Percentiles rank a stretch among this genome's conserved stretches.
Evolutionary conservation across 768 basidiomycete genomes (phyloP).

Genomic region (Mycena galericulata): DNA sequence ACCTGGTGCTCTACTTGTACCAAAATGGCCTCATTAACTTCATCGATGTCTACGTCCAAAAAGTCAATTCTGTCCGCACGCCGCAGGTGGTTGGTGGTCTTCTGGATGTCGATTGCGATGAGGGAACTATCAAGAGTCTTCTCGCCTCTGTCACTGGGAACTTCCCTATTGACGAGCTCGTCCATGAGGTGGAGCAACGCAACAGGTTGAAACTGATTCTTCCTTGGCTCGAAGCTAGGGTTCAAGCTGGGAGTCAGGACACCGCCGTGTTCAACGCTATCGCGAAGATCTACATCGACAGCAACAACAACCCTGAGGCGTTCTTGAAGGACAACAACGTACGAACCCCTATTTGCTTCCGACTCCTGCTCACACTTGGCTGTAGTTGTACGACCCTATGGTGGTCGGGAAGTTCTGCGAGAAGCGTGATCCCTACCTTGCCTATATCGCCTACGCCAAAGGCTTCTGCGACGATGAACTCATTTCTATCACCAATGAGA

Average conservation of each 20-base stretch:
- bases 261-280: slow-evolving; percentile 95
- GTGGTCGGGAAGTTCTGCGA: slow-evolving; percentile 99
- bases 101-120: slow-evolving; percentile 98
- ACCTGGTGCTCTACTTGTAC: slow-evolving; percentile 97
- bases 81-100: slow-evolving; percentile 98
- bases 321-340: slow-evolving; percentile 99
- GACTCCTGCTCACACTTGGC: slow-evolving; percentile 22
- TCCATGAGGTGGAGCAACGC: slow-evolving; percentile 95
- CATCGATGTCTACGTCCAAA: slow-evolving; percentile 99
- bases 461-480: slow-evolving; percentile 99
- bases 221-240: slow-evolving; percentile 95
- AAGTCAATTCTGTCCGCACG: slow-evolving; percentile 96
- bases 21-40: slow-evolving; percentile 97
- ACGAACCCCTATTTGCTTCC: slow-evolving; percentile 44
- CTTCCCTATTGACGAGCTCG: slow-evolving; percentile 98
- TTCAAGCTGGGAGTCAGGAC: slow-evolving; percentile 95
- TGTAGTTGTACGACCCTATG: slow-evolving; percentile 92
- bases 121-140: slow-evolving; percentile 94
- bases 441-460: slow-evolving; percentile 99
- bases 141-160: slow-evolving; percentile 94
- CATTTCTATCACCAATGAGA: slow-evolving; percentile 96
- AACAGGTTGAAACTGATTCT: slow-evolving; percentile 97
- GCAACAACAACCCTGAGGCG: slow-evolving; percentile 96
- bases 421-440: slow-evolving; percentile 96
- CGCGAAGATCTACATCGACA: slow-evolving; percentile 99